Evolutionary conservation across 1,284 basidiomycete genomes (phyloP), one percentile per base, ranked within the genome.

Genomic region (Cutaneotrichosporon cutaneum): DNA sequence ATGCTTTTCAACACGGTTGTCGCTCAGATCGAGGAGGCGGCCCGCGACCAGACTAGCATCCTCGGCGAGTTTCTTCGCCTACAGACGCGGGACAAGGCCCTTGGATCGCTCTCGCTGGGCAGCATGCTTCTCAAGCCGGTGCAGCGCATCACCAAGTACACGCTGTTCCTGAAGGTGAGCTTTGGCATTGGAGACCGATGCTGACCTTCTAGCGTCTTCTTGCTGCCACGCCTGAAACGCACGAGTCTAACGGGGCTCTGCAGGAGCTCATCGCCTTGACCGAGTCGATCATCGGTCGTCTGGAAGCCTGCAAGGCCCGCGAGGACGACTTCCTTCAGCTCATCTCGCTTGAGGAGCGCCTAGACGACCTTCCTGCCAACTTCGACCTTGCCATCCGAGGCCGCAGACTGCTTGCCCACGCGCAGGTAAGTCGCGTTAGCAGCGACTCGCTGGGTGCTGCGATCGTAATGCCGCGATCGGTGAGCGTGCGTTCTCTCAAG

Each of bases 11-110:
- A 88, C 56, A 81, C 82, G 27, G 85, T 88, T 0, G 82, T 83
- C 2, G 77, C 81, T 8, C 71, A 83, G 58, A 85, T 92, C 39
- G 83, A 85, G 54, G 75, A 80, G 35, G 79, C 87, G 67, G 75
- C 85, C n/a, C 76, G 80, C 11, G 85, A 88, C 64, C 73, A 77
- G 18, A 75, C 79, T 18, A 86, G 82, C 70, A 88, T 90, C 62
- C 90, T 95, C 79, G 90, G 89, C 2, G 89, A 91, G 73, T 95
- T 94, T 75, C 82, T 95, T 13, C 81, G 84, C 65, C 82, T 94
- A 68, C 89, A 92, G 73, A 87, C 88, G 72, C 82, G 82, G 54
- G 85, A 85, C 9, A 86, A 87, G 83, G 84, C 82, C 24, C 78
- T 95, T 45, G 83, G 87, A 54, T 82, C 81, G 39, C 84, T 91